A percentile compares a stretch with the other conserved stretches of the same genome.
phyloP scores from a whole-genome alignment of 140 eudicot genomes.

The Stevia rebaudiana region DNA sequence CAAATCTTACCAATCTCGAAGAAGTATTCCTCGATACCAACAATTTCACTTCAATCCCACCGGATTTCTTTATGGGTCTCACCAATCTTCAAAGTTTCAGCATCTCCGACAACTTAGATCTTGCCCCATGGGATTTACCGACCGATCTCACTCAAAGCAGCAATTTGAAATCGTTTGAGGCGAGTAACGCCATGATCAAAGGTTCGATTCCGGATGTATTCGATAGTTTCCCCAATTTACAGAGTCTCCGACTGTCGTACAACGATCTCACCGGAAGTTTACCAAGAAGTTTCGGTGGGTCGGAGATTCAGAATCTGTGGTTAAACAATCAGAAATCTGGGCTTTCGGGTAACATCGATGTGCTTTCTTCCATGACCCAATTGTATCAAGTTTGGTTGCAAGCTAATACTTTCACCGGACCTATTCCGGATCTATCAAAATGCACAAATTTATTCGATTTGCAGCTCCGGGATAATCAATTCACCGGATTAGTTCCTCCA shows the following conservation, averaged over 20 bases:
- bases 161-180: constrained; percentile 29
- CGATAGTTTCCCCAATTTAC: constrained; percentile 30
- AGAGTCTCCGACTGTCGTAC: constrained; percentile 44
- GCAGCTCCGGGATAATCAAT: constrained; percentile 52
- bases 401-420: constrained; percentile 43
- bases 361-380: constrained; percentile 39
- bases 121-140: constrained; percentile 51
- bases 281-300: constrained; percentile 37
- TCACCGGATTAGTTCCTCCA: constrained; percentile 60
- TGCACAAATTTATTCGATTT: constrained; percentile 38
- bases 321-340: constrained; percentile 52
- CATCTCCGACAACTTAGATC: constrained; percentile 38
- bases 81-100: constrained; percentile 38
- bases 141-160: constrained; percentile 20
- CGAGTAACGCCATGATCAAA: constrained; percentile 31
- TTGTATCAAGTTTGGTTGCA: constrained; percentile 57
- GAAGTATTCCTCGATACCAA: constrained; percentile 34
- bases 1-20: constrained; percentile 32
- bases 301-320: constrained; percentile 45
- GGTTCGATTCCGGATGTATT: constrained; percentile 61
- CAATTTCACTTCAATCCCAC: constrained; percentile 39
- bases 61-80: constrained; percentile 36
- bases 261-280: constrained; percentile 55
- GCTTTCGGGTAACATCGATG: constrained; percentile 44
- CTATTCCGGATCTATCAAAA: constrained; percentile 53